A percentile compares a stretch with the other conserved stretches of the same genome.
Conservation (phyloP, 2,329 filamentous ascomycete genomes). For the Escovopsis weberi region DNA sequence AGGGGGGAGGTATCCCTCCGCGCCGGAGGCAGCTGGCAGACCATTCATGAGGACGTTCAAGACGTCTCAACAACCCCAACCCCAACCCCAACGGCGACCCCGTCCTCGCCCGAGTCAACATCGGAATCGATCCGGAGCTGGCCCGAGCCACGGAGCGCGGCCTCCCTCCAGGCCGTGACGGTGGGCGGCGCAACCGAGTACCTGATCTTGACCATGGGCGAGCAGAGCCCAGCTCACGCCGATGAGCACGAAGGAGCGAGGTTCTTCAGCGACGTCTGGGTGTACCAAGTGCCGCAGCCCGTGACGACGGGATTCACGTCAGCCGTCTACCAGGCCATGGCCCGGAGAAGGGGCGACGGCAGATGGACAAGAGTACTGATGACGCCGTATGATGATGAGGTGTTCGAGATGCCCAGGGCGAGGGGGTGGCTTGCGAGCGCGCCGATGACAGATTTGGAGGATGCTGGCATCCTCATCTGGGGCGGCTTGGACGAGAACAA, state of each 20-base stretch:
- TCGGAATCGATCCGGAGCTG: conserved; percentile 23
- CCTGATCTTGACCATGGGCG: conserved; percentile 46
- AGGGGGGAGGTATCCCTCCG: conserved; percentile 35
- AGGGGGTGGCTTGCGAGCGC: conserved; percentile 45
- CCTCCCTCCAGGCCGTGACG: conserved; percentile 39
- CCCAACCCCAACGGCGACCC: conserved; percentile 11
- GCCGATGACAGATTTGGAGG: conserved; percentile 42
- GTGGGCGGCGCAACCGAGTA: conserved; percentile 47
- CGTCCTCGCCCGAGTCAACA: conserved; percentile 22
- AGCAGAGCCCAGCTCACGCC: conserved; percentile 30
- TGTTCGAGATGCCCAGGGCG: conserved; percentile 33
- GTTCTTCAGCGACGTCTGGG: conserved; percentile 48
- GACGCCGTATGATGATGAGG: conserved; percentile 37
- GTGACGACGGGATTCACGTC: conserved; percentile 41
- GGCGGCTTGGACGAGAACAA: conserved; percentile 42
- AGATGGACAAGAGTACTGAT: conserved; percentile 38
- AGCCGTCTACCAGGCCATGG: conserved; percentile 38
- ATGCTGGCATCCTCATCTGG: conserved; percentile 43
- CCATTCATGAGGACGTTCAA: conserved; percentile 22
- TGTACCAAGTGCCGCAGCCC: conserved; percentile 43
- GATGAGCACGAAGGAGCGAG: conserved; percentile 35
- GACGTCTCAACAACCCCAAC: no score
- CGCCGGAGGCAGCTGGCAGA: conserved; percentile 40
- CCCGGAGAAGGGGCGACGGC: conserved; percentile 41
- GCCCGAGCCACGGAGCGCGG: conserved; percentile 39